A percentile compares a stretch with the other conserved stretches of the same genome.
phyloP scores from a whole-genome alignment of 176 grass and related monocot species.

The Dendrocalamus sinicus region DNA sequence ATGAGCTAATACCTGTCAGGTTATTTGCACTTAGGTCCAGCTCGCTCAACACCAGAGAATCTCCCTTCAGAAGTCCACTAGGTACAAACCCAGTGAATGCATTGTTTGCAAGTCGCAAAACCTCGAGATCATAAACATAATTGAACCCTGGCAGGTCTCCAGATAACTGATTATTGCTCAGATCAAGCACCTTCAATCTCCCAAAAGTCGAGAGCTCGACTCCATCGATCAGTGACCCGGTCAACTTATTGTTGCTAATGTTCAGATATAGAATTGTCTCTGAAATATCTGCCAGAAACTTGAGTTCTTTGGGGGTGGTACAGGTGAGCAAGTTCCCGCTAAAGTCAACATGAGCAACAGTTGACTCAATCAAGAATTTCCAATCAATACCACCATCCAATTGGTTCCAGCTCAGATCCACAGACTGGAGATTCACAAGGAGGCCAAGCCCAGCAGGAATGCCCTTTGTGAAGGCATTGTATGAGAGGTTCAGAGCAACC shows the following conservation, averaged over 20 bases:
- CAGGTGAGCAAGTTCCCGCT: constrained; percentile 83
- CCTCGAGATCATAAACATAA: constrained; percentile 98
- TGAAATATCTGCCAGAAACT: constrained; percentile 88
- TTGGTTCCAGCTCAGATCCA: constrained; percentile 93
- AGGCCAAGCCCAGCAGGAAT: constrained; percentile 70
- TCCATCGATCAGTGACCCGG: constrained; percentile 85
- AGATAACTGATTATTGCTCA: constrained; percentile 81
- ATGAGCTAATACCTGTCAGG: constrained; percentile 67
- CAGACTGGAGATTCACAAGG: constrained; percentile 66
- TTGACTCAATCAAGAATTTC: constrained; percentile 91
- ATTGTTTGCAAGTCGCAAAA: constrained; percentile 84
- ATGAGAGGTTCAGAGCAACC: constrained; percentile 73
- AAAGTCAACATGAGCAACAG: constrained; percentile 83
- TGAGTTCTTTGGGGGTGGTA: constrained; percentile 78
- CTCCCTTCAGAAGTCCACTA: constrained; percentile 88
- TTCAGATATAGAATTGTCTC: constrained; percentile 87
- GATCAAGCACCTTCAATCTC: constrained; percentile 90
- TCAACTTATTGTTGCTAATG: constrained; percentile 83
- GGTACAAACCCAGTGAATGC: constrained; percentile 89
- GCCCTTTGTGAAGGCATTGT: constrained; percentile 80
- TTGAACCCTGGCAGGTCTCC: constrained; percentile 98
- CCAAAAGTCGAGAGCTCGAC: constrained; percentile 90
- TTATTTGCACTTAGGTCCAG: constrained; percentile 95
- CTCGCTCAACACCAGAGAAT: constrained; percentile 86
- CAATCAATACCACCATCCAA: constrained; percentile 85